Evolutionary conservation across 805 yeast genomes (phyloP).

Genomic region (Starmerella apicola): DNA sequence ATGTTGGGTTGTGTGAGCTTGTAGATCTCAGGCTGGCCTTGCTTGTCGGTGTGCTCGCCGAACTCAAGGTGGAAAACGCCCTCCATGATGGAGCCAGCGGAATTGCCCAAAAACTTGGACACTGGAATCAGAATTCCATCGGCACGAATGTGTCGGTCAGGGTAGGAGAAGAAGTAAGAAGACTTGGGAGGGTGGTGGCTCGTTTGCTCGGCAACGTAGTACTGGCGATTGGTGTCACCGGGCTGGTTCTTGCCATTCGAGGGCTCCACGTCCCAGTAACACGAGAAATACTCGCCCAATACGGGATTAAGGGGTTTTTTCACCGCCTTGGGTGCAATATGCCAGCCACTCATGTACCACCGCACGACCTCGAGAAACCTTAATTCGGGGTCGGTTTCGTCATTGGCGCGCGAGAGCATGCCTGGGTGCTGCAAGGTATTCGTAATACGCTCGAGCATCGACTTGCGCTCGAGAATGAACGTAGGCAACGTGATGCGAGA

Average conservation of each 20-base stretch:
- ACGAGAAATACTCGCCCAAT: slow-evolving; percentile 76
- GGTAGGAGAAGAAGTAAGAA: slow-evolving; percentile 78
- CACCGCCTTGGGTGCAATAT: slow-evolving; percentile 96
- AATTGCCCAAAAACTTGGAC: slow-evolving; percentile 83
- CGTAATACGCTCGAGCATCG: slow-evolving; percentile 91
- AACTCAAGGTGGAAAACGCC: slow-evolving; percentile 59
- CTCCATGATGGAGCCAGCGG: slow-evolving; percentile 96
- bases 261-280: slow-evolving; percentile 80
- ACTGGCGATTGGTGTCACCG: slow-evolving; percentile 49
- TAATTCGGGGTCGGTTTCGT: slow-evolving; percentile 42
- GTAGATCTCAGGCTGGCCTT: slow-evolving; percentile 47
- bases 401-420: slow-evolving; percentile 56
- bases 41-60: slow-evolving; percentile 37
- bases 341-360: slow-evolving; percentile 96
- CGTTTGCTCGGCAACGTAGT: slow-evolving; percentile 84
- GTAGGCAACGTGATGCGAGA: slow-evolving; percentile 90
- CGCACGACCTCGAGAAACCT: slow-evolving; percentile 64
- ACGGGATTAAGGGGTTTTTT: slow-evolving; percentile 95
- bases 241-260: too few relatives aligned
- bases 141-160: slow-evolving; percentile 65
- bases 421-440: slow-evolving; percentile 71
- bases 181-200: slow-evolving; percentile 99
- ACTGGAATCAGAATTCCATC: slow-evolving; percentile 85
- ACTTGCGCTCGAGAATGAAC: slow-evolving; percentile 84
- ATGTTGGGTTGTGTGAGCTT: slow-evolving; percentile 89